Percentiles rank a stretch among this genome's conserved stretches.
Conservation (phyloP, 768 basidiomycete species). For the Phanerochaete carnosa region DNA sequence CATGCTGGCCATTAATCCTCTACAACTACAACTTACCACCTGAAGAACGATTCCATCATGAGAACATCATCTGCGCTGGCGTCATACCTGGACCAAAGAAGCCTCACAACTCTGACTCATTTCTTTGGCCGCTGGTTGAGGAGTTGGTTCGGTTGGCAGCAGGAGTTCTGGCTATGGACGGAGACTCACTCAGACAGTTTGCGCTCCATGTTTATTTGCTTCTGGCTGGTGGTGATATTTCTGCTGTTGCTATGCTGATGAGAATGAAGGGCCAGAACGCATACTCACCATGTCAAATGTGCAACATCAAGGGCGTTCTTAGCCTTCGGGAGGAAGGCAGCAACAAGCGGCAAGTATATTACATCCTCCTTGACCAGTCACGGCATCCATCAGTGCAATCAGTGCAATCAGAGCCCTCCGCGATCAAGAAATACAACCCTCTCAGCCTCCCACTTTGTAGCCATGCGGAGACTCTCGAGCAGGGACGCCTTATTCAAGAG, state of each 20-base stretch:
- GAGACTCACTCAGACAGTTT: no score
- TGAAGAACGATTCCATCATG: slow-evolving; percentile 15
- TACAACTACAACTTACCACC: slow-evolving; percentile 35
- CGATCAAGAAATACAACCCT: slow-evolving; percentile 14
- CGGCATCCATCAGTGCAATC: no score
- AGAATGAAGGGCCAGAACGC: no score
- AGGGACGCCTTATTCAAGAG: slow-evolving; percentile 12
- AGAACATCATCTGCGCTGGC: slow-evolving; percentile 18
- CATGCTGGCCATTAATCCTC: slow-evolving; percentile 39
- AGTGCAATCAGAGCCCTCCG: neutral
- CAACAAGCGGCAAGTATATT: no score
- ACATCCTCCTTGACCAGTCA: no score
- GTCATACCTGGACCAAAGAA: slow-evolving; percentile 22
- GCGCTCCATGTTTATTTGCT: slow-evolving; percentile 15
- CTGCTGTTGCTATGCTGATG: slow-evolving; percentile 15
- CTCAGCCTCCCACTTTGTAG: slow-evolving; percentile 14
- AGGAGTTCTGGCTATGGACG: slow-evolving; percentile 21
- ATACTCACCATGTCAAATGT: no score
- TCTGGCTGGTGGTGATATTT: slow-evolving; percentile 23
- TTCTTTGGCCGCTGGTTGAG: slow-evolving; percentile 22
- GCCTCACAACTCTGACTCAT: slow-evolving; percentile 24
- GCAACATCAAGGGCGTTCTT: no score
- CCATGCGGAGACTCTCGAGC: slow-evolving; percentile 13
- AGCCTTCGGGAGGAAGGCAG: no score
- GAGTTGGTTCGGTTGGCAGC: slow-evolving; percentile 22